phyloP scores from a whole-genome alignment of 805 yeast species.

The Hagleromyces aurorensis region DNA sequence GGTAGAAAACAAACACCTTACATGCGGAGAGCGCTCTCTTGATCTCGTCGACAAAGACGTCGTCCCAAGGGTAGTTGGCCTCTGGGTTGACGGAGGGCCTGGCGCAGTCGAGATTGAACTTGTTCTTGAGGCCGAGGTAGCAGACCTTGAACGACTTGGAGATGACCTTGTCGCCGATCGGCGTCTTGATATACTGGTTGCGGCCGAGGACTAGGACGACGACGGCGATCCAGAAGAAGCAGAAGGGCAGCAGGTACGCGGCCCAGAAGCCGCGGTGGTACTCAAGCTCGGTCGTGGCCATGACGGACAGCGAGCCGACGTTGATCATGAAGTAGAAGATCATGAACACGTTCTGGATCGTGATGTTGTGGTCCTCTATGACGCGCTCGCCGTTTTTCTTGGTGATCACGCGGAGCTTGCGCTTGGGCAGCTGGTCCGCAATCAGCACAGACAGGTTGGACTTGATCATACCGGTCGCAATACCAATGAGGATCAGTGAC shows the following conservation, averaged over 20 bases:
- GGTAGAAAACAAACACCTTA: constrained; percentile 62
- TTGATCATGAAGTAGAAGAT: constrained; percentile 70
- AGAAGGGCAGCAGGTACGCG: constrained; percentile 64
- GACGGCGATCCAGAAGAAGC: constrained; percentile 57
- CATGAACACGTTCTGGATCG: constrained; percentile 69
- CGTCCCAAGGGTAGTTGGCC: constrained; percentile 48
- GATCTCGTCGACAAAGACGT: constrained; percentile 68
- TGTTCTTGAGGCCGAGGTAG: constrained; percentile 39
- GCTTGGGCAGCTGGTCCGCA: constrained; percentile 65
- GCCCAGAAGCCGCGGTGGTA: constrained; percentile 61
- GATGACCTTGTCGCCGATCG: constrained; percentile 55
- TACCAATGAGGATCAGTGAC: constrained; percentile 45
- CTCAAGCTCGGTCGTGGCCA: constrained; percentile 73
- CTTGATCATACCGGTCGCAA: constrained; percentile 78
- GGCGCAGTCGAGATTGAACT: constrained; percentile 44
- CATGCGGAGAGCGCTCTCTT: constrained; percentile 58
- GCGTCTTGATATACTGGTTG: constrained; percentile 47
- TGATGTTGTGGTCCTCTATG: constrained; percentile 58
- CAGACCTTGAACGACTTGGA: constrained; percentile 43
- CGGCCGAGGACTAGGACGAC: constrained; percentile 45
- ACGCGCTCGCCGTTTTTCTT: constrained; percentile 58
- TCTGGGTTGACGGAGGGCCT: constrained; percentile 49
- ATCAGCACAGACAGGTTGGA: constrained; percentile 61
- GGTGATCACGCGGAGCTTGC: constrained; percentile 50
- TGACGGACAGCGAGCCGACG: constrained; percentile 64